Evolutionary conservation across 176 grass and related monocot species (phyloP), one percentile per base, ranked within the genome.

Genomic region (Triticum dicoccoides): DNA sequence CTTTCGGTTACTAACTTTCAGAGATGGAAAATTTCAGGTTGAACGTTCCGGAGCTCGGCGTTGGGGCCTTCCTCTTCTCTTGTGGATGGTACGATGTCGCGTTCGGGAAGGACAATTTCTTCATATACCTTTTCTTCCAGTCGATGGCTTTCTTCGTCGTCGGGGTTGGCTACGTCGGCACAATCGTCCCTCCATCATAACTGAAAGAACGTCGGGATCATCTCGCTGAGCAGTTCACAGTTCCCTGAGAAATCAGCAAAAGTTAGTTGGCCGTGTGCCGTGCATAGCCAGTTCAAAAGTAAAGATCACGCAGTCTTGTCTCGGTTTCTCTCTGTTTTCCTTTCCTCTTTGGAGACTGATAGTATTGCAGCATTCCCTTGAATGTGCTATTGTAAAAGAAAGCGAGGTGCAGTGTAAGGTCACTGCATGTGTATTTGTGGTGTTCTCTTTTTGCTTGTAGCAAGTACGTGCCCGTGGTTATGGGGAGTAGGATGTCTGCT

Each of bases 81-180:
- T 95, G 93, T 72, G 93, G 89, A 58, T 93, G 89, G 49, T 91
- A 89, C 13, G 95, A 98, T 82, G 18, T 86, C 5, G 90, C 83
- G 0, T 95, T 88, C 12, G 82, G 91, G 49, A 90, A 47, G 77
- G 85, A 93, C 77, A 47, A 88, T 82, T 98, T 93, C 79, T 98
- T 90, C 79, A 73, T 98, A 41, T 98, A 98, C 82, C 90, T 98
- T 79, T 98, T 91, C 80, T 90, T 92, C 45, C 89, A 92, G 59
- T 73, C 93, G 27, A 33, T 88, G 18, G 86, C 95, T 17, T 98
- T 98, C 51, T 87, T 98, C 33, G 65, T 98, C 0, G 85, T 95
- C 35, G 93, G 89, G 4, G 32, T 98, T 2, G 95, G 95, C 66
- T 95, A 95, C 13, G 89, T 98, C 5, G 95, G 95, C 83, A 95